Base-by-base conservation (phyloP, 2,329 filamentous ascomycete genomes). In the Zasmidium citrigriseum region DNA sequence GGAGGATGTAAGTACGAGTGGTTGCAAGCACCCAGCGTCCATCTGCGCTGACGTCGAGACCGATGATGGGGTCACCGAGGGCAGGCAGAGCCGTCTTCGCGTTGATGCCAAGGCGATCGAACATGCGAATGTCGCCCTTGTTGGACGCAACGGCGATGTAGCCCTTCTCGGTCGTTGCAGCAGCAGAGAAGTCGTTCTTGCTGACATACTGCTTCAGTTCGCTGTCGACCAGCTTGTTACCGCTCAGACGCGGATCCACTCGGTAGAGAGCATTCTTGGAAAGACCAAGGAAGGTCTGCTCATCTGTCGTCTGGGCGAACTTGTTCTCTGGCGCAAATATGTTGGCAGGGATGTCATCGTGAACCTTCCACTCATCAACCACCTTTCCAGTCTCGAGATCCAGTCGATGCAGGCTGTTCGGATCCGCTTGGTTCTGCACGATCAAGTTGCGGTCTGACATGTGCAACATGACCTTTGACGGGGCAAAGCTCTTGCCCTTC, bases 331-430 rank as follows among this genome's bases (percentile, higher is more conserved):
- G 95, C 0, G 91, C 91, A 75, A 98, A 98, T 10, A 88, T 95
- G 55, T 90, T 87, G 61, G 98, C 90, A 0, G 91, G 89, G 55
- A 99, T 97, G 72, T 98, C 91, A 62, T 99, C 93, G 71, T 99
- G 93, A 14, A 99, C 85, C 68, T 96, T 96, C 95, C 95, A 99
- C 76, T 99, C 95, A 70, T 99, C 95, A 1, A 98, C 92, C 34
- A 99, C 90, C 78, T 97, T 98, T 66, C 95, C 95, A 67, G 96
- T 96, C 75, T 99, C 93, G 46, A 99, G 82, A 77, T 99, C 95
- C 95, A 99, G 98, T 47, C 91, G 90, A 74, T 93, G 99, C 1
- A 99, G 83, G 52, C 91, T 92, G 78, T 96, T 93, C 1, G 93
- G 91, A 64, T 98, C 89, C 52, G 87, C 78, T 23, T 75, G 81